phyloP scores from a whole-genome alignment of 208 protist genomes.

The Trypanosoma theileri region DNA sequence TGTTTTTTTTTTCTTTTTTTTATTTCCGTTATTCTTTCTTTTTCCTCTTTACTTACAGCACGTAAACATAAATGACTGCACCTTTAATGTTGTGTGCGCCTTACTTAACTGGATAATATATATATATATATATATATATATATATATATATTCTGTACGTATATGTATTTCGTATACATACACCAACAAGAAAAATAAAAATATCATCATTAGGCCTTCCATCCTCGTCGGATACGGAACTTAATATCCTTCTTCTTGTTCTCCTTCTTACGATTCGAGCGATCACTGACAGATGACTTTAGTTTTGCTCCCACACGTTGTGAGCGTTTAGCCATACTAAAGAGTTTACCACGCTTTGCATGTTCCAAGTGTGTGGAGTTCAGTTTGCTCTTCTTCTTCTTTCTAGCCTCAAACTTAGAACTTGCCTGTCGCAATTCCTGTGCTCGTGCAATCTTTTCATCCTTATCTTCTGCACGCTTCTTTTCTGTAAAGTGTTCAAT shows the following conservation, averaged over 20 bases:
- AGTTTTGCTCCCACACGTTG: slow-evolving; percentile 83
- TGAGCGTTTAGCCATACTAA: slow-evolving; percentile 91
- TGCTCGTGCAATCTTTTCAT: slow-evolving; percentile 82
- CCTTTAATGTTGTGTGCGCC: no score
- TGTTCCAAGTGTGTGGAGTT: slow-evolving; percentile 87
- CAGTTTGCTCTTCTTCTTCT: slow-evolving; percentile 90
- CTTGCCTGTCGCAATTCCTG: slow-evolving; percentile 75
- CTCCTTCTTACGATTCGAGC: slow-evolving; percentile 72
- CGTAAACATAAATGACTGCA: no score
- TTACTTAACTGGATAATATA: not conserved
- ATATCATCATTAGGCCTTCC: slow-evolving; percentile 69
- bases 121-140: not conserved
- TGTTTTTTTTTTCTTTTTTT: no score
- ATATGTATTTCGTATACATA: no score
- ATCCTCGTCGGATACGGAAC: slow-evolving; percentile 91
- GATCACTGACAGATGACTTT: slow-evolving; percentile 75
- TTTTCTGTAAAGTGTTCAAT: slow-evolving; percentile 88
- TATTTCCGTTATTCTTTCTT: no score
- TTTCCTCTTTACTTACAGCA: no score
- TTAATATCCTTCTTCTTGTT: slow-evolving; percentile 94
- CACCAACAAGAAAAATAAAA: not conserved
- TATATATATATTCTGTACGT: not conserved
- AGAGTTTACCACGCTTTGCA: slow-evolving; percentile 87
- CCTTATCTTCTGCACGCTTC: slow-evolving; percentile 73
- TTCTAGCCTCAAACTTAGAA: slow-evolving; percentile 87